Base-by-base conservation (phyloP, 1,284 basidiomycete species). In the Marasmius fiardii region DNA sequence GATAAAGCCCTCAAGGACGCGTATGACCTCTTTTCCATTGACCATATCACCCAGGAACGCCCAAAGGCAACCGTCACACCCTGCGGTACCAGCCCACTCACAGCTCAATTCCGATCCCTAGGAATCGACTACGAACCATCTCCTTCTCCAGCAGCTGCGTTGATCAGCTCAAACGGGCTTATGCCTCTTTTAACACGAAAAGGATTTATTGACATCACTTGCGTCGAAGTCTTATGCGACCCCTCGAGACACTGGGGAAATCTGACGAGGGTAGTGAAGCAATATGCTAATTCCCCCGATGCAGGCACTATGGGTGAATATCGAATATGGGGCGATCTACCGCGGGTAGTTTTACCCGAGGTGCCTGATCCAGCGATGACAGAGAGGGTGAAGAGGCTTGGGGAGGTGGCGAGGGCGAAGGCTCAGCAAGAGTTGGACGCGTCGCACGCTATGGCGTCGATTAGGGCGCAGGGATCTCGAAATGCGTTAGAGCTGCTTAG, bases 181-280 rank as follows among this genome's bases (percentile, higher is more conserved):
- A 61, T 59, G 60, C 60, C 60, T 10, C 44, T 59, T 24, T 45
- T 61, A 35, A 61, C 55, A 11, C 60, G 52, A 3, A 35, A 31
- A 39, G 60, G 60, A 20, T 58, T 61, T 45, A 24, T 39, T 12
- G 50, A 54, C 34, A 47, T 61, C 52, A 59, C 58, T 20, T 51
- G 55, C 12, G 11, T 61, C 50, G 55, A 57, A 44, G 21, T 52
- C 21, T 51, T 61, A 8, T 51, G 50, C 44, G 55, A 61, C 33
- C 60, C 60, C 3, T 16, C 54, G n/a, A 44, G 47, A 7, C 43
- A 51, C 16, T 59, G 52, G 51, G 53, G 51, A 3, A 41, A 34
- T 31, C 23, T 58, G 23, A 35, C 39, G 14, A 41, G 56, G 18
- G 12, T 59, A 4, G 6, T 59, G 23, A 45, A 41, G 49, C 51